These are phyloP conservation scores for Eucalyptus tenuipes DNA, from an alignment of 345 rosid species.

Conservation along the genomic window DNA sequence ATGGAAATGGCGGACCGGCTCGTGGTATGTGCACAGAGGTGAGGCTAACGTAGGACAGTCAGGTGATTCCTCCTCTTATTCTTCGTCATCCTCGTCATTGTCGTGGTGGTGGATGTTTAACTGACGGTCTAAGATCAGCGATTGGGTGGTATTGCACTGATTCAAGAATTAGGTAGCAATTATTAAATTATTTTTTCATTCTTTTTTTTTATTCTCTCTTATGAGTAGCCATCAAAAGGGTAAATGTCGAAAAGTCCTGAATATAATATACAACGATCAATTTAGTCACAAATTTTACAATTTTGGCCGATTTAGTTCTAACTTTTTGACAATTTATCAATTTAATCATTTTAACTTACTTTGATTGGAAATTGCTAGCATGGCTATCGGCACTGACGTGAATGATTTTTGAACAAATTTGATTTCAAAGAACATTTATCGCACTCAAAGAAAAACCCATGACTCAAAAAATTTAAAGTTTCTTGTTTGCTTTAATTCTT, in stretches of 20 bases:
- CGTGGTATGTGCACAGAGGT: neutral
- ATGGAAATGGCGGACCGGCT: neutral
- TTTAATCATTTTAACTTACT: neutral
- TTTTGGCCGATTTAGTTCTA: rapidly evolving
- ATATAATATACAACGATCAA: neutral
- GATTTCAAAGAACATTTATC: neutral
- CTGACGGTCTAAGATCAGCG: neutral
- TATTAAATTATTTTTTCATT: neutral
- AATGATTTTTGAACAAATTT: neutral
- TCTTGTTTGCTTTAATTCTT: neutral
- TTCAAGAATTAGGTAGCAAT: neutral
- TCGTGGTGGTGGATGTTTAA: neutral
- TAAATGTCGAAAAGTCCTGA: rapidly evolving
- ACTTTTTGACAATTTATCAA: neutral
- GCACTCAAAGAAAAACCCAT: neutral
- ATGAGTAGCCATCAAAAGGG: neutral
- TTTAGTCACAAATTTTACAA: neutral
- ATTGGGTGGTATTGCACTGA: neutral
- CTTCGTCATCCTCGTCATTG: neutral
- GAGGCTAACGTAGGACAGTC: neutral
- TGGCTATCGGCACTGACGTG: rapidly evolving
- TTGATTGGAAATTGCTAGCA: rapidly evolving
- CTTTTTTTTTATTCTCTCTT: neutral
- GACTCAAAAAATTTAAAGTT: neutral
- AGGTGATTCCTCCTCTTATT: neutral